phyloP scores from a whole-genome alignment of 176 grass and related monocot species.

The Zoysia pacifica region DNA sequence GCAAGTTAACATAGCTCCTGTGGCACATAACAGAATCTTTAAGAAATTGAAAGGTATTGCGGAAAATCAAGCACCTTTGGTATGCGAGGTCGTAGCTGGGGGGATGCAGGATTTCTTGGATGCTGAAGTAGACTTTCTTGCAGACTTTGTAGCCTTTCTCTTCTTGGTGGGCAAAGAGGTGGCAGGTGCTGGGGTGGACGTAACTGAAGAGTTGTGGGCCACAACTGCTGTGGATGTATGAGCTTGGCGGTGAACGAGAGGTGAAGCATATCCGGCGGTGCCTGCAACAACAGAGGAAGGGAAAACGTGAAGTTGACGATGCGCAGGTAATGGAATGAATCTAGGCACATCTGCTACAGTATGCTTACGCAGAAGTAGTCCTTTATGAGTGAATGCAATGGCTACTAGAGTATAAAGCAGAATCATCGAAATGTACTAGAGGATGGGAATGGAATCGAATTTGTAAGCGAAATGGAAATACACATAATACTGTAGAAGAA shows the following conservation, averaged over 20 bases:
- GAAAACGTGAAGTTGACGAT: neutral
- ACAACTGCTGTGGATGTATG: constrained; percentile 36
- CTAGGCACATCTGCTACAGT: too few relatives aligned
- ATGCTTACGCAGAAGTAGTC: too few relatives aligned
- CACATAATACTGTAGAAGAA: neutral
- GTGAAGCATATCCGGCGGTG: constrained; percentile 34
- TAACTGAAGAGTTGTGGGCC: constrained; percentile 40
- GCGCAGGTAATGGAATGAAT: too few relatives aligned
- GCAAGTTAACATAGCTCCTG: neutral
- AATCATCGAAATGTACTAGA: neutral
- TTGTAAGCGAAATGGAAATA: neutral
- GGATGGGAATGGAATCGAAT: neutral
- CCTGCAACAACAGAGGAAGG: constrained; percentile 30
- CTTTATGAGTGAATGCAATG: too few relatives aligned
- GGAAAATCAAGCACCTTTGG: constrained; percentile 36
- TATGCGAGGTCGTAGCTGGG: neutral
- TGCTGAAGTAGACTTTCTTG: constrained; percentile 45
- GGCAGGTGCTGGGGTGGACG: constrained; percentile 27
- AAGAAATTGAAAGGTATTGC: too few relatives aligned
- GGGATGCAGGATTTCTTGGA: constrained; percentile 46
- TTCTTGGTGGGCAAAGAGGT: constrained; percentile 51
- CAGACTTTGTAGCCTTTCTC: constrained; percentile 62
- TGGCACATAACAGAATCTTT: neutral
- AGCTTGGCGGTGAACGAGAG: constrained; percentile 41
- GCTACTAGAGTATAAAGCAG: neutral